Base-by-base conservation (phyloP, 306 rosid species). In the Canavalia gladiata region DNA sequence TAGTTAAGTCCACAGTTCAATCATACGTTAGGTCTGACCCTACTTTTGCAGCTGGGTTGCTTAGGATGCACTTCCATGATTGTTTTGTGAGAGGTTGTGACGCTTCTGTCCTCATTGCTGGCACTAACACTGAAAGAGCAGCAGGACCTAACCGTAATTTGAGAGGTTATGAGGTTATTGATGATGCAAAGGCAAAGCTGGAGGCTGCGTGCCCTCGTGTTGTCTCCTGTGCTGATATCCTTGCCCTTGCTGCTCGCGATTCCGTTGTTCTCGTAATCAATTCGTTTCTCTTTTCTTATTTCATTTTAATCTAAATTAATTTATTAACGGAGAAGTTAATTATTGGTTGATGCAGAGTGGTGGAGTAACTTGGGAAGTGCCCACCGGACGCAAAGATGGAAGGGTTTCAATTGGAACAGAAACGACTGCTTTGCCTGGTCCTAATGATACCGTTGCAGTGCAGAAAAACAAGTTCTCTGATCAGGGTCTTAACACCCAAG, bases 401-500 rank as follows among this genome's bases (percentile, higher is more conserved):
- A 46, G 51, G 8, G 62, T 81, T 28, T 81, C 85, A 68, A 55
- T 79, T 13, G 82, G 58, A 4, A 12, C 18, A 0, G 82, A 78
- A 30, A 18, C 75, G 0, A 0, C 4, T 0, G 49, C 13, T 34
- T 58, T 89, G 72, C 80, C 85, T 5, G 71, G 78, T 45, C 31
- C 64, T 33, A 62, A 31, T 3, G 92, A 89, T 1, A 45, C 75
- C 1, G 59, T 87, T 3, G 78, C 56, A 41, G 8, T 1, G 1
- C 90, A 67, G 41, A 82, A 73, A 31, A 35, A 39, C 0, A 76
- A 80, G 77, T 87, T 84, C 77, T 7, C 41, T 1, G 62, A 13
- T 0, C 60, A 56, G 68, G 92, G 92, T 18, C 90, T 89, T 39
- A 74, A 66, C 62, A 37, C 77, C 5, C 52, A 82, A 64, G 92